Evolutionary conservation across 225 moss, liverwort and hornwort genomes (phyloP).

Genomic region (Marchantia polymorpha): DNA sequence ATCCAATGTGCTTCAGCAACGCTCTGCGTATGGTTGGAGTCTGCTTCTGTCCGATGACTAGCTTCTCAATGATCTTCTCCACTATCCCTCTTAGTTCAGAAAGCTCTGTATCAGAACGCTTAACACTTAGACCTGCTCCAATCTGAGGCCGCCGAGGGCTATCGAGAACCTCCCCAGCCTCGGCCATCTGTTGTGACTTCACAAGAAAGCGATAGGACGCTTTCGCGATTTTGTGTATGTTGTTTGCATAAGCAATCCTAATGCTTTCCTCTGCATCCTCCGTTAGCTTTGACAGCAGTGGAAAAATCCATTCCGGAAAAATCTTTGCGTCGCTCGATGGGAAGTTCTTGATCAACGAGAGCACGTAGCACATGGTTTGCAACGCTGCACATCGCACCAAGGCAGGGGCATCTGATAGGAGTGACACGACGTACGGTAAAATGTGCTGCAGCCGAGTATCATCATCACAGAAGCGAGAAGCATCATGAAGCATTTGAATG

Average conservation of each 20-base stretch:
- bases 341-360: slow-evolving; percentile 78
- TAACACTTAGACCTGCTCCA: slow-evolving; percentile 47
- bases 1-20: slow-evolving; percentile 83
- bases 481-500: slow-evolving; percentile 84
- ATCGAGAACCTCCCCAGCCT: slow-evolving; percentile 67
- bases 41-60: slow-evolving; percentile 93
- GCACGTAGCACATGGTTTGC: slow-evolving; percentile 84
- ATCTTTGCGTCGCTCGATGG: slow-evolving; percentile 98
- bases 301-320: slow-evolving; percentile 92
- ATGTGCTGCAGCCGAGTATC: slow-evolving; percentile 96
- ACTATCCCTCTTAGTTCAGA: slow-evolving; percentile 78
- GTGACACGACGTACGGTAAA: slow-evolving; percentile 86
- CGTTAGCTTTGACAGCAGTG: slow-evolving; percentile 90
- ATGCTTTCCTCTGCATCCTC: slow-evolving; percentile 99
- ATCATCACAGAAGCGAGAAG: slow-evolving; percentile 81
- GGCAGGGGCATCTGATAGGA: slow-evolving; percentile 82
- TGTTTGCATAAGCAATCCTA: slow-evolving; percentile 85
- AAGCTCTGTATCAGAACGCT: slow-evolving; percentile 74
- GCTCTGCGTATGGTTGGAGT: slow-evolving; percentile 96
- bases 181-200: slow-evolving; percentile 74
- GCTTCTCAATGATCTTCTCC: slow-evolving; percentile 91
- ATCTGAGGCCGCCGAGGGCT: slow-evolving; percentile 44
- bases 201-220: slow-evolving; percentile 77
- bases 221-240: slow-evolving; percentile 89
- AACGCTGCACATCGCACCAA: slow-evolving; percentile 97